Base-by-base conservation (phyloP, 2,329 filamentous ascomycete species). In the Aspergillus pseudoglaucus region DNA sequence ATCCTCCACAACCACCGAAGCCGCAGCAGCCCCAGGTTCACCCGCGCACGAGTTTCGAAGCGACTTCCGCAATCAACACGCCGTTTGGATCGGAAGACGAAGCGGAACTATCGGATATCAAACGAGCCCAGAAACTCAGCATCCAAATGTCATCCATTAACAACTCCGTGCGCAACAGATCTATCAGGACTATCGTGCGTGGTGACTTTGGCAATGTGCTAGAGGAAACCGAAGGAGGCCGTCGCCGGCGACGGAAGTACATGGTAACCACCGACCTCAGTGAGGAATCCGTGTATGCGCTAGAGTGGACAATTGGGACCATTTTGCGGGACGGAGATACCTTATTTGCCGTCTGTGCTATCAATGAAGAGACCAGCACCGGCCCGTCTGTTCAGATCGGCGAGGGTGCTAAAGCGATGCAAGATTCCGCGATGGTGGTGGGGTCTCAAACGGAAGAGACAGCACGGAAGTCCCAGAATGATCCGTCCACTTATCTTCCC, bases 231-330 rank as follows among this genome's bases (percentile, higher is more conserved):
- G 84, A 90, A 48, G 85, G 88, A 10, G 88, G 89, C 45, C 78
- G 88, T 44, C 82, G 87, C 44, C 82, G 87, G 46, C 80, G 91
- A 51, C 81, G 93, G 46, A 94, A 93, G 60, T 98, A 97, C 64
- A 74, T 98, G 14, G 90, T 96, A n/a, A 91, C 93, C 3, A 96
- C 89, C 0, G 93, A 98, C 67, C 74, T 97, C 3, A 96, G 90
- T 57, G 88, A 93, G 33, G 93, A 98, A 71, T 90, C 91, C 4
- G 88, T 88, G 6, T 94, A 97, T 66, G 93, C 93, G 1, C 76
- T 98, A 27, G 93, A 98, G 67, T 98, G 93, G 93, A 93, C 91
- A 0, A 90, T 98, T 47, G 93, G 93, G 6, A 97, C 91, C 0
- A 90, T 97, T 5, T 76, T 98, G 25, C 82, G 93, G 43, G 90